Evolutionary conservation across 805 yeast genomes (phyloP).

Genomic region (Metschnikowia bowlesiae): DNA sequence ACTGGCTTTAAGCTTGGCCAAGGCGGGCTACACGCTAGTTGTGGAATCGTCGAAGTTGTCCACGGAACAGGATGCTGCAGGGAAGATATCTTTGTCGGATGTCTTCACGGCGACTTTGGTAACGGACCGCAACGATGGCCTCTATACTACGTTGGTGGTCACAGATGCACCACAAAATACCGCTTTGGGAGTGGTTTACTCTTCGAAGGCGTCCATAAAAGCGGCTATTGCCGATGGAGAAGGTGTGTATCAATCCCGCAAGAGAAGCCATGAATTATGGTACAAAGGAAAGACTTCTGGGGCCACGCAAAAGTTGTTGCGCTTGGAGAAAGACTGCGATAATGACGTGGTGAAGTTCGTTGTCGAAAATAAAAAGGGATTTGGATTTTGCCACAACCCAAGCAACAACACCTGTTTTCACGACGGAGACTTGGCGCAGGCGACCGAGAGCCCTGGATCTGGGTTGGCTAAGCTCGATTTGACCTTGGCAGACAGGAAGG

Average conservation of each 20-base stretch:
- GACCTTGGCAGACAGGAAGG: constrained; percentile 58
- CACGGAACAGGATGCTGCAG: constrained; percentile 19
- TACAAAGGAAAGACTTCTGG: constrained; percentile 96
- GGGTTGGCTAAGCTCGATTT: constrained; percentile 70
- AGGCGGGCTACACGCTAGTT: constrained; percentile 34
- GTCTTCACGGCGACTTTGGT: constrained; percentile 49
- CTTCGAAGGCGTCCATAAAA: constrained; percentile 73
- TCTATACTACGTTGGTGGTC: constrained; percentile 78
- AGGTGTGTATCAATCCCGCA: constrained; percentile 93
- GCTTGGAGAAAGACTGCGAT: constrained; percentile 81
- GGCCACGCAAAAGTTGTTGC: constrained; percentile 74
- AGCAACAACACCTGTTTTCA: constrained; percentile 70
- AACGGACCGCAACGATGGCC: constrained; percentile 84
- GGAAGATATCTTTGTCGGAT: constrained; percentile 35
- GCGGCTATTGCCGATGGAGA: constrained; percentile 76
- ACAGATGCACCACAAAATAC: constrained; percentile 54
- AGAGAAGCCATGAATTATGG: constrained; percentile 79
- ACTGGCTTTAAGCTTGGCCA: constrained; percentile 25
- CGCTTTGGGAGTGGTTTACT: constrained; percentile 82
- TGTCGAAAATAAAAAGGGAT: constrained; percentile 73
- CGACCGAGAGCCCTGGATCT: constrained; percentile 43
- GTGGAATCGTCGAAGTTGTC: constrained; percentile 25
- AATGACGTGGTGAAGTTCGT: constrained; percentile 83
- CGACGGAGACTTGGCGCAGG: constrained; percentile 31
- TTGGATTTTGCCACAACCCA: constrained; percentile 89